These are phyloP conservation scores for Akanthomyces dipterigenus DNA, from an alignment of 2,329 filamentous ascomycete species.

Conservation along the genomic window DNA sequence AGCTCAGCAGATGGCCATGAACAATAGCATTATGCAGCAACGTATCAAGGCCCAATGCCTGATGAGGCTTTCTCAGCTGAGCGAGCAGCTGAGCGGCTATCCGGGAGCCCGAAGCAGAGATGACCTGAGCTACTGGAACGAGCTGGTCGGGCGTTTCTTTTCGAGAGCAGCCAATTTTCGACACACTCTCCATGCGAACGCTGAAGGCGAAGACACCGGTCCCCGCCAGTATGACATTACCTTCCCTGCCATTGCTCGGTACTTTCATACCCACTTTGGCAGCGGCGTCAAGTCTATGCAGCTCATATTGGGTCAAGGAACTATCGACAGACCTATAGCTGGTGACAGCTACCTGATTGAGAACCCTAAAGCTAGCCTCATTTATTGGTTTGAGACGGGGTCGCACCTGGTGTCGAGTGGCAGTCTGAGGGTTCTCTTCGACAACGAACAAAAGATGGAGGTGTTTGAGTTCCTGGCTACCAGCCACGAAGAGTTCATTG, in stretches of 20 bases:
- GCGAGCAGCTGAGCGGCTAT: conserved; percentile 55
- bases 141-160: conserved; percentile 77
- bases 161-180: conserved; percentile 69
- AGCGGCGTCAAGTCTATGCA: conserved; percentile 83
- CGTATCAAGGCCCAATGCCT: conserved; percentile 52
- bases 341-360: conserved; percentile 68
- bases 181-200: conserved; percentile 54
- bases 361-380: conserved; percentile 68
- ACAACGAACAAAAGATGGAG: conserved; percentile 72
- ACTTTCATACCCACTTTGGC: conserved; percentile 83
- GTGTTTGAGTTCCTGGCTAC: conserved; percentile 74
- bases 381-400: conserved; percentile 82
- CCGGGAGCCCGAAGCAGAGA: conserved; percentile 53
- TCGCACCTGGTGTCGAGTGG: conserved; percentile 77
- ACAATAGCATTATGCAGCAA: conserved; percentile 35
- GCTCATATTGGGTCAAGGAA: conserved; percentile 68
- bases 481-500: conserved; percentile 76
- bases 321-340: conserved; percentile 47
- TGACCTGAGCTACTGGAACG: conserved; percentile 70
- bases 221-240: conserved; percentile 84
- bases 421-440: conserved; percentile 70
- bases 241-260: conserved; percentile 74
- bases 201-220: conserved; percentile 47
- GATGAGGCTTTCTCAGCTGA: conserved; percentile 54
- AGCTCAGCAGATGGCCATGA: conserved; percentile 30